Conservation (phyloP, 2,329 filamentous ascomycete species). For the Microdochium trichocladiopsis region DNA sequence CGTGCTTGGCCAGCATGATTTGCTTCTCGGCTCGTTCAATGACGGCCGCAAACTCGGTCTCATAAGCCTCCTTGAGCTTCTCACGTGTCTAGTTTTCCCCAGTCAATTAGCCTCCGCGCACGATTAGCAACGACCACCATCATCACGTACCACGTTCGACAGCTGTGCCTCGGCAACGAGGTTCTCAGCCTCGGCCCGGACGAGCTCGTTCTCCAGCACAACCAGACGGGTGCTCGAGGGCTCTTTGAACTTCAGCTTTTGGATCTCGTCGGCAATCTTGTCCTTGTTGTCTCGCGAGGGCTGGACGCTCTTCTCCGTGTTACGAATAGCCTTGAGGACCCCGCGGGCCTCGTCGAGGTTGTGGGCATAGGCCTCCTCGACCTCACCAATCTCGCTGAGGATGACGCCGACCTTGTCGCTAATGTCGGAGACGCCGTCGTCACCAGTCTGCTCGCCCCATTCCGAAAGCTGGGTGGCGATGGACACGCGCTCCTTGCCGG, state of each 20-base stretch:
- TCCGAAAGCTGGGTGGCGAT: constrained; percentile 90
- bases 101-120: constrained; percentile 1
- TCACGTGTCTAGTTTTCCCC: constrained; percentile 63
- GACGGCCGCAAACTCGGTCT: constrained; percentile 78
- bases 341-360: constrained; percentile 78
- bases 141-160: constrained; percentile 72
- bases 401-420: constrained; percentile 94
- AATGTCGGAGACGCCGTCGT: constrained; percentile 82
- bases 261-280: constrained; percentile 89
- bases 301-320: constrained; percentile 93
- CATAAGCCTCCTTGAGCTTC: constrained; percentile 93
- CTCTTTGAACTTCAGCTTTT: constrained; percentile 86
- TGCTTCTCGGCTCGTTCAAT: constrained; percentile 98
- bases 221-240: constrained; percentile 75
- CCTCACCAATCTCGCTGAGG: constrained; percentile 85
- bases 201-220: constrained; percentile 90
- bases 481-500: constrained; percentile 73
- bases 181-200: constrained; percentile 91
- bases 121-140: background rate
- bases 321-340: constrained; percentile 84
- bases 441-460: constrained; percentile 88
- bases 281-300: constrained; percentile 80
- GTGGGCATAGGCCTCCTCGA: constrained; percentile 84
- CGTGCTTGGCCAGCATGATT: constrained; percentile 86
- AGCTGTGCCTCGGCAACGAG: constrained; percentile 94